Base-by-base conservation (phyloP, 129 eudicot genomes). In the Centella asiatica region DNA sequence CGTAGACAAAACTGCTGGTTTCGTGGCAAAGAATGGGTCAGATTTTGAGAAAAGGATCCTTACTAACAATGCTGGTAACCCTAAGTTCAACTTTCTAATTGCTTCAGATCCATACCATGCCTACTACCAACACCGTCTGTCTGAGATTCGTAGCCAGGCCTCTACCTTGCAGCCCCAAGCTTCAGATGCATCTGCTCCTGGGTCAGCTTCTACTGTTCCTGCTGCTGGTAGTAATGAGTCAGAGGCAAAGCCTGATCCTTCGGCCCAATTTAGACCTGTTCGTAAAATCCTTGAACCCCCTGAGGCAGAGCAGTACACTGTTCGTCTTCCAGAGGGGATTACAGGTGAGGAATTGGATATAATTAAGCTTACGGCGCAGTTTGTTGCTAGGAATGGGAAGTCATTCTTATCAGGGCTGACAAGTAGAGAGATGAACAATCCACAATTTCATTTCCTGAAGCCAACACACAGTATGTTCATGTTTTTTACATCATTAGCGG, bases 381-480 rank as follows among this genome's bases (percentile, higher is more conserved):
- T 90, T 78, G 97, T 90, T 27, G 97, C 97, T 8, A 36, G 97
- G 26, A 56, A 56, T 19, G 62, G 97, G 28, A 86, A 83, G 68
- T 83, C 95, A 0, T 86, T 90, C 64, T 83, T 86, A 75, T 73
- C 84, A 33, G 97, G 93, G 13, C 69, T 90, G 56, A 79, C 94
- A 6, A 90, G 94, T 40, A 78, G 94, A 40, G 97, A 86, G 71
- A 87, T 78, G 48, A 90, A 76, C 62, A 90, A 83, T 62, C 95
- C 94, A 3, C 97, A 83, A 42, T 90, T 90, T 52, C 94, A 90
- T 72, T 90, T 90, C 69, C 46, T 90, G 72, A 86, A 77, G 77
- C 97, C 97, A 1, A 92, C 6, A 17, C 97, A 90, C 64, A 90
- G 95, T 61, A 90, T 83, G 95, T 90, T 90, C 65, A 86, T 83